phyloP scores from a whole-genome alignment of 306 rosid species.

The Hippophae gyantsensis region DNA sequence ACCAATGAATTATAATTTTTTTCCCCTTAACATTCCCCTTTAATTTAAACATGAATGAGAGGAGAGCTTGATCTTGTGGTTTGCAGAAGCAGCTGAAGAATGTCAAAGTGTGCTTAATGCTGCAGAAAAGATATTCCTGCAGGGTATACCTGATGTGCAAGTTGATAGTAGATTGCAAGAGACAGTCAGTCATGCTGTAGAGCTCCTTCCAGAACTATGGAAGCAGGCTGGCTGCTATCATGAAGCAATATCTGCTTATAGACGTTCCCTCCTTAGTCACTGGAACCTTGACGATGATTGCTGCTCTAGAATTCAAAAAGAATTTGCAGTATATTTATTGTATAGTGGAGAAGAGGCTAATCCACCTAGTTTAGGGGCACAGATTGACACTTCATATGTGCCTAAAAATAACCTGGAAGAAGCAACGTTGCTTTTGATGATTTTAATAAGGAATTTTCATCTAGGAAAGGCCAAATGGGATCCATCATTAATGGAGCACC shows the following conservation, averaged over 20 bases:
- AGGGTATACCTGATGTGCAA: conserved; percentile 67
- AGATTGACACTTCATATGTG: conserved; percentile 65
- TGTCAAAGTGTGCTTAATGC: conserved; percentile 78
- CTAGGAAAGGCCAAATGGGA: conserved; percentile 77
- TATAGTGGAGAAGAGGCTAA: conserved; percentile 85
- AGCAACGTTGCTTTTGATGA: conserved; percentile 80
- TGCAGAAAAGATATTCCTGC: conserved; percentile 71
- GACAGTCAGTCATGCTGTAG: conserved; percentile 74
- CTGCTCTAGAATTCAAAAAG: conserved; percentile 81
- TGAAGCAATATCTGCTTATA: conserved; percentile 69
- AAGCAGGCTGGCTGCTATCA: conserved; percentile 53
- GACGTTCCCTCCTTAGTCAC: conserved; percentile 76
- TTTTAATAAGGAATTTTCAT: conserved; percentile 54
- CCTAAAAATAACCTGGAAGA: conserved; percentile 94
- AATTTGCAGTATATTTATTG: conserved; percentile 61
- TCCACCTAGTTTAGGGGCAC: conserved; percentile 80
- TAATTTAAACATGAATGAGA: conserved; percentile 12
- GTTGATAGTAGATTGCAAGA: conserved; percentile 82
- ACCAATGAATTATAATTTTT: conserved; percentile 9
- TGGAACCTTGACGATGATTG: conserved; percentile 87
- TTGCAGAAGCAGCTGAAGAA: conserved; percentile 81
- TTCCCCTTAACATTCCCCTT: not conserved
- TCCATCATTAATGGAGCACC: conserved; percentile 85
- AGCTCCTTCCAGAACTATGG: conserved; percentile 94
- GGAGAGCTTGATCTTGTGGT: conserved; percentile 26